These are phyloP conservation scores for Miscanthus lutarioriparius DNA, from an alignment of 176 grass and related monocot species.

Conservation along the genomic window DNA sequence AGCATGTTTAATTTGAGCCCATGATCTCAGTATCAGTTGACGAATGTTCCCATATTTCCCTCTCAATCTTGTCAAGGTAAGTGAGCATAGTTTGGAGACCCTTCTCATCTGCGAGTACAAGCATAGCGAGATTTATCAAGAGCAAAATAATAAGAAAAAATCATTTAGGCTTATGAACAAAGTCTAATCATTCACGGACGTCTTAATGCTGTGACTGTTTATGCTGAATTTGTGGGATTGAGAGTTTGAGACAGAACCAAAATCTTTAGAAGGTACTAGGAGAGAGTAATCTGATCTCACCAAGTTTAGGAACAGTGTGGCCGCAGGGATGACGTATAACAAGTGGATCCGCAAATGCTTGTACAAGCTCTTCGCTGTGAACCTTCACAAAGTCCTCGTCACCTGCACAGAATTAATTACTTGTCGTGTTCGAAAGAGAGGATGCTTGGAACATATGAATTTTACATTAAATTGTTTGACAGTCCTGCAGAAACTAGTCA, in stretches of 20 bases:
- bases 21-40: not conserved
- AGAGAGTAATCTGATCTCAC: conserved; percentile 48
- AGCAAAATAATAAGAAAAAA: not conserved
- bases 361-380: conserved; percentile 57
- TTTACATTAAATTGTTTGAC: not conserved
- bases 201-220: not conserved
- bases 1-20: not conserved
- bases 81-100: conserved; percentile 40
- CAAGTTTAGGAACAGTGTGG: conserved; percentile 81
- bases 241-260: no score
- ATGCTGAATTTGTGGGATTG: not conserved
- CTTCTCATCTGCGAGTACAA: conserved; percentile 49
- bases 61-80: conserved; percentile 61
- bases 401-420: conserved; percentile 27
- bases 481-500: not conserved
- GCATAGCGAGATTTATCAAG: not conserved
- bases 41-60: conserved; percentile 19
- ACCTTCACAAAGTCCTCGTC: conserved; percentile 64
- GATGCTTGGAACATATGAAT: not conserved
- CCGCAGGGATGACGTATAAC: conserved; percentile 74
- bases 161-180: not conserved
- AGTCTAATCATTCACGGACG: not conserved
- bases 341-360: conserved; percentile 68
- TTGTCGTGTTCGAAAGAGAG: not conserved
- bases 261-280: not conserved